phyloP scores from a whole-genome alignment of 1,284 basidiomycete genomes.

The Phylloporus sp. region DNA sequence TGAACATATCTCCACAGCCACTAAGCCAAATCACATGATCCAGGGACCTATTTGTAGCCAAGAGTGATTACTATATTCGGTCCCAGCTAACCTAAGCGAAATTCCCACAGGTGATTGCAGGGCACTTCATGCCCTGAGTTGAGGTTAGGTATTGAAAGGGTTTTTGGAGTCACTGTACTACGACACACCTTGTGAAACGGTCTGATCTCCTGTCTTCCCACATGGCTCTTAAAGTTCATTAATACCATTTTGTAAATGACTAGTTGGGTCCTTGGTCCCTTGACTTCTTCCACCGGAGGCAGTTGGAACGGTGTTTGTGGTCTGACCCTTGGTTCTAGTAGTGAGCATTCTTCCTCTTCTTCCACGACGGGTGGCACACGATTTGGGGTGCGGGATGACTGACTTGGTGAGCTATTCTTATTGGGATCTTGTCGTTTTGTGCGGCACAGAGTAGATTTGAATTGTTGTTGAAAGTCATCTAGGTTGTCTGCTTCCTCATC shows the following conservation, averaged over 20 bases:
- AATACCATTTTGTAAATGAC: constrained; percentile 97
- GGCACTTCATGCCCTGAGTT: no score
- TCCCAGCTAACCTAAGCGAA: no score
- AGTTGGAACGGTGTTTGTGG: constrained; percentile 46
- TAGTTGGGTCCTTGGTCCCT: constrained; percentile 78
- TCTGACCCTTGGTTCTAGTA: constrained; percentile 46
- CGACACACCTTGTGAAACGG: constrained; percentile 94
- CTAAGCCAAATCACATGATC: no score
- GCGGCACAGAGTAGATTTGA: constrained; percentile 22
- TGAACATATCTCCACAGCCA: no score
- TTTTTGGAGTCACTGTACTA: no score
- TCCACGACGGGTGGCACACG: constrained; percentile 10
- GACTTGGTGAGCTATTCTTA: constrained; percentile 14
- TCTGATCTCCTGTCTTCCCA: constrained; percentile 94
- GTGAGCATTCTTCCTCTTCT: constrained; percentile 42
- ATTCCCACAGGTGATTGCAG: no score
- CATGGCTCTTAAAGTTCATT: constrained; percentile 98
- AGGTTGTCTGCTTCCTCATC: constrained; percentile 23
- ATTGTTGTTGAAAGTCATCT: constrained; percentile 31
- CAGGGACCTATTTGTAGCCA: no score
- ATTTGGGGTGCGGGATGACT: constrained; percentile 18
- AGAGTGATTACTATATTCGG: no score
- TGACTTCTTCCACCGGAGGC: constrained; percentile 49
- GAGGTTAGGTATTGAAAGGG: no score
- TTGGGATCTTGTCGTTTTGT: constrained; percentile 14